Conservation (phyloP, 768 basidiomycete genomes). For the Ephemerocybe angulata region DNA sequence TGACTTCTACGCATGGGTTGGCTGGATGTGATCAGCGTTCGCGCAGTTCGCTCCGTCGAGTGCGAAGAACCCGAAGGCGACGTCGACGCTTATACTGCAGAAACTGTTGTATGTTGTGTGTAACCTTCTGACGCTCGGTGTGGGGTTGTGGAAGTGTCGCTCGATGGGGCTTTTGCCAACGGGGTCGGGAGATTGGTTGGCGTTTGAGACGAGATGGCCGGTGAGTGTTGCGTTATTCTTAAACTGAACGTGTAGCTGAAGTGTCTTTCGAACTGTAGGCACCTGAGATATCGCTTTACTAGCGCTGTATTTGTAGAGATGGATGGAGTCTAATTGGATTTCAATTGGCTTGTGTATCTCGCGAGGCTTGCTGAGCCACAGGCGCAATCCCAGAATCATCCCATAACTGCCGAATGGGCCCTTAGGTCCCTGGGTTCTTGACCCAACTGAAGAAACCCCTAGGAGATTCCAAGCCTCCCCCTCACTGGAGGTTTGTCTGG, state of each 20-base stretch:
- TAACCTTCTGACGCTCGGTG: conserved; percentile 71
- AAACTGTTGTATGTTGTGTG: conserved; percentile 70
- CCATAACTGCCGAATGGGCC: no score
- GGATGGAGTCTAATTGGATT: no score
- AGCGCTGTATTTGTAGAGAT: no score
- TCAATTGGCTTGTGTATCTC: no score
- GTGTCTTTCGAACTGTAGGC: conserved; percentile 25
- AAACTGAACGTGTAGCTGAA: neutral
- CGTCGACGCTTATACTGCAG: conserved; percentile 60
- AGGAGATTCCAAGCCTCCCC: no score
- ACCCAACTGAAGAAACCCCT: no score
- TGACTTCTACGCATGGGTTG: neutral
- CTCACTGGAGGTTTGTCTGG: no score
- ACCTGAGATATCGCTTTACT: conserved; percentile 42
- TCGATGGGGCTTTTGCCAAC: conserved; percentile 89
- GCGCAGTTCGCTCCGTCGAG: conserved; percentile 66
- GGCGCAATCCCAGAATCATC: no score
- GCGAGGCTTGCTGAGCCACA: no score
- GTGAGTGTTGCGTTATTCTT: conserved; percentile 40
- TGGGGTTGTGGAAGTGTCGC: conserved; percentile 91
- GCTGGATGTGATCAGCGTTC: conserved; percentile 47
- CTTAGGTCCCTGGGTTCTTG: no score
- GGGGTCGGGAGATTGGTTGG: conserved; percentile 92
- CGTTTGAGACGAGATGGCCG: conserved; percentile 77
- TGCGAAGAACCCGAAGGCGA: conserved; percentile 45